Conservation (phyloP, 2,329 filamentous ascomycete genomes). For the Exophiala dermatitidis region DNA sequence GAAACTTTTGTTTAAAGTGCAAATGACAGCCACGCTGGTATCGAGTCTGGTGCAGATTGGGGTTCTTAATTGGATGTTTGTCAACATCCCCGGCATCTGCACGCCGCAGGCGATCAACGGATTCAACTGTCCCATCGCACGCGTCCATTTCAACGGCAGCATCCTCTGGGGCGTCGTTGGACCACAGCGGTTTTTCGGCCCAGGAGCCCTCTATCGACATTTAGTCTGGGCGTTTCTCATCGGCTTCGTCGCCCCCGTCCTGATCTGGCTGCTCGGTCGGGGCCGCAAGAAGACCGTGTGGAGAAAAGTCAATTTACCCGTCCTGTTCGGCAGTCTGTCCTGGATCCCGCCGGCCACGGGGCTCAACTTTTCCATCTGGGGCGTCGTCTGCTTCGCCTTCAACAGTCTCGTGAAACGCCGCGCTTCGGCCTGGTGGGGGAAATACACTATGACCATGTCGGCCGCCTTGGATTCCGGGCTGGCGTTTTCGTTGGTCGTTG, state of each 20-base stretch:
- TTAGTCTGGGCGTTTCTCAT: constrained; percentile 77
- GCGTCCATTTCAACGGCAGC: constrained; percentile 83
- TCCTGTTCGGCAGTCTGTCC: constrained; percentile 71
- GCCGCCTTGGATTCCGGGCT: constrained; percentile 76
- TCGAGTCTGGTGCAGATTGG: constrained; percentile 74
- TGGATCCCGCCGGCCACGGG: constrained; percentile 84
- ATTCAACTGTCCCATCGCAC: constrained; percentile 79
- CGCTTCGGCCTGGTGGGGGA: constrained; percentile 73
- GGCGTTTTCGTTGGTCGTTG: constrained; percentile 72
- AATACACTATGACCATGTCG: constrained; percentile 84
- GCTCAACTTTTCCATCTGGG: constrained; percentile 84
- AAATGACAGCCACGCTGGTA: constrained; percentile 55
- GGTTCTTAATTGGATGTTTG: constrained; percentile 86
- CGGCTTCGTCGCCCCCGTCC: constrained; percentile 66
- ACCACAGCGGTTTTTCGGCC: constrained; percentile 73
- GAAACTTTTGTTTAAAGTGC: constrained; percentile 52
- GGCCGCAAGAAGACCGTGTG: constrained; percentile 54
- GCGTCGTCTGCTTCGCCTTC: constrained; percentile 72
- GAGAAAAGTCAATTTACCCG: constrained; percentile 71
- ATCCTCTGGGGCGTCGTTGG: constrained; percentile 88
- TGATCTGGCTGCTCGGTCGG: constrained; percentile 64
- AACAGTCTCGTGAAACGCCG: constrained; percentile 67
- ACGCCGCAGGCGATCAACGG: constrained; percentile 73
- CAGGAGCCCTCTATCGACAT: constrained; percentile 63
- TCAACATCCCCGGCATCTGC: constrained; percentile 67